Conservation (phyloP, 2,329 filamentous ascomycete genomes). For the Dothideomycetes sp. region DNA sequence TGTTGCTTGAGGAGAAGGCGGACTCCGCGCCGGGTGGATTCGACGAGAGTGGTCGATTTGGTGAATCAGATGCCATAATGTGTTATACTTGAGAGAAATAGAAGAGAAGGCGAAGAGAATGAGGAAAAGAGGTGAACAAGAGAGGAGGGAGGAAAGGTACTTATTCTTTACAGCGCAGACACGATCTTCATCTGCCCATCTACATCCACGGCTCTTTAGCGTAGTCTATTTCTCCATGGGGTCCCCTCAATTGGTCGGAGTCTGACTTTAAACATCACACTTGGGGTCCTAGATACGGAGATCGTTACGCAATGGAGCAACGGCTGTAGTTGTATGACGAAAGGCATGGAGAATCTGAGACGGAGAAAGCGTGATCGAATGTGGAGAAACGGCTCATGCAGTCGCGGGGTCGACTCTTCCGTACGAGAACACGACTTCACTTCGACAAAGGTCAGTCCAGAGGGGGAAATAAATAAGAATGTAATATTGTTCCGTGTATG, state of each 20-base stretch:
- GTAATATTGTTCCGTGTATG: too few species aligned
- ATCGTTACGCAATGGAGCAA: too few species aligned
- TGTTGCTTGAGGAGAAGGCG: not conserved
- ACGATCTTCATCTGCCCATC: not conserved
- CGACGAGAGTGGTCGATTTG: not conserved
- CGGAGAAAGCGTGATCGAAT: too few species aligned
- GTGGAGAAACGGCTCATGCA: too few species aligned
- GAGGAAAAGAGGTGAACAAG: not conserved
- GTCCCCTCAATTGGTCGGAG: not conserved
- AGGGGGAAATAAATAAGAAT: too few species aligned
- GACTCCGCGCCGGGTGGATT: not conserved
- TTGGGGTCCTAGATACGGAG: too few species aligned
- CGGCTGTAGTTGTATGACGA: too few species aligned
- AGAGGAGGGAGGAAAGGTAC: not conserved
- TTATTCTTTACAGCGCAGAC: not conserved
- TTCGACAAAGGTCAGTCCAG: too few species aligned
- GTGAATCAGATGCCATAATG: not conserved
- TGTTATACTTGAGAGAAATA: not conserved
- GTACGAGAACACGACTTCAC: too few species aligned
- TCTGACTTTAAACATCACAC: too few species aligned
- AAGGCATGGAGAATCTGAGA: too few species aligned
- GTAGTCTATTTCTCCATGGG: not conserved
- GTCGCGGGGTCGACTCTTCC: too few species aligned
- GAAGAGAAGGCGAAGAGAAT: not conserved
- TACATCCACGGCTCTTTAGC: not conserved